Base-by-base conservation (phyloP, 208 protist species). In the Trichomonas gallinae region DNA sequence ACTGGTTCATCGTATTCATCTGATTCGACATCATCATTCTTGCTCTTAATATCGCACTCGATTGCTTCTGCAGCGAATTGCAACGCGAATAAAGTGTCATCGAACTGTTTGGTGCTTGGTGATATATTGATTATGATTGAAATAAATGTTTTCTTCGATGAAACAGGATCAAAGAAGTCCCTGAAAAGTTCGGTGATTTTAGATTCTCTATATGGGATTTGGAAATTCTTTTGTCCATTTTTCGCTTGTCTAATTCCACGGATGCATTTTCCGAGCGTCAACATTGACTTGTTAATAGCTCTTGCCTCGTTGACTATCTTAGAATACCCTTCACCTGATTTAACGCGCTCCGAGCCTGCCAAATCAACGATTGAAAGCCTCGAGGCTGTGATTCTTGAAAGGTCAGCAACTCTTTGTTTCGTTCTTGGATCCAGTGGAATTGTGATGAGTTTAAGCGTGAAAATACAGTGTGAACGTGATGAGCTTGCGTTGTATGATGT, bases 61-160 rank as follows among this genome's bases (percentile, higher is more conserved):
- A 48, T n/a, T 89, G 83, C 83, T 89, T 89, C 83, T 45, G 83
- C 83, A 48, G 83, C 83, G 42, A 89, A 89, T 46, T 89, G 83
- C 6, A 89, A 48, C 3, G 83, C 23, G 23, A 89, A 89, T n/a
- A 89, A 46, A 17, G 83, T 89, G 42, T 89, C 83, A 89, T 89
- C 83, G 42, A 89, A 89, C 42, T 89, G 83, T 8, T 31, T 46
- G 0, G 83, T 89, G 10, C 40, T 46, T 89, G 83, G 83, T 31
- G 83, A 89, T 17, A 89, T 89, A 17, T 89, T 89, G 42, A 89
- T 46, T 9, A 89, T 89, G 42, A 89, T 46, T 0, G 83, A 44
- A 48, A 46, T 46, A 4, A 46, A 31, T 89, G 83, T 89, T 8
- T 44, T 23, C 40, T 46, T 44, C 0, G 36, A 17, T 48, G 40